Percentiles rank a stretch among this genome's conserved stretches.
These are phyloP conservation scores for Thalia dealbata DNA, from an alignment of 176 grass and related monocot species.

Conservation along the genomic window DNA sequence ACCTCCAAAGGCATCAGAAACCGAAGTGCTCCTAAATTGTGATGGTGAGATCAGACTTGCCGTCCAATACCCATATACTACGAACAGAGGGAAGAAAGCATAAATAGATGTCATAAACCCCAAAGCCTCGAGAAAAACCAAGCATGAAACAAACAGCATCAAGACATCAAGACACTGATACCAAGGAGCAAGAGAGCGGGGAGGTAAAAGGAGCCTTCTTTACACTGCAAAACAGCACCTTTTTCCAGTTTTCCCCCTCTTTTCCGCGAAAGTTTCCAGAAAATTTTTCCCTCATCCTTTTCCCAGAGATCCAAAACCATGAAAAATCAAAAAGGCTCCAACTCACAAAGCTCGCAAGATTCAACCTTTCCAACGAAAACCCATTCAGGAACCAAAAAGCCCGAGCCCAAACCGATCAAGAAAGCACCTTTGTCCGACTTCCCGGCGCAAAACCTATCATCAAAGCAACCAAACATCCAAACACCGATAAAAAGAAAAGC, in stretches of 20 bases:
- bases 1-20: not conserved
- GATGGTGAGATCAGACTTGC: not conserved
- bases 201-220: not conserved
- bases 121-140: not conserved
- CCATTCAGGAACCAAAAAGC: not conserved
- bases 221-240: not conserved
- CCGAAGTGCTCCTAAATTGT: not conserved
- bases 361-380: not conserved
- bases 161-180: not conserved
- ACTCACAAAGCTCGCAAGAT: not conserved
- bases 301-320: not conserved
- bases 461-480: not conserved
- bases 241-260: not conserved
- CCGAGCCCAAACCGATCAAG: not conserved
- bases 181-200: not conserved
- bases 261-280: not conserved
- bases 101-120: not conserved
- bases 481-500: not conserved
- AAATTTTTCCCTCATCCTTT: not conserved
- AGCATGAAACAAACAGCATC: not conserved
- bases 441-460: not conserved
- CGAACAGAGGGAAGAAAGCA: not conserved
- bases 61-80: not conserved
- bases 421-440: not conserved
- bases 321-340: not conserved